Percentiles rank a stretch among this genome's conserved stretches.
phyloP scores from a whole-genome alignment of 345 rosid genomes.

The Hibiscus trionum region DNA sequence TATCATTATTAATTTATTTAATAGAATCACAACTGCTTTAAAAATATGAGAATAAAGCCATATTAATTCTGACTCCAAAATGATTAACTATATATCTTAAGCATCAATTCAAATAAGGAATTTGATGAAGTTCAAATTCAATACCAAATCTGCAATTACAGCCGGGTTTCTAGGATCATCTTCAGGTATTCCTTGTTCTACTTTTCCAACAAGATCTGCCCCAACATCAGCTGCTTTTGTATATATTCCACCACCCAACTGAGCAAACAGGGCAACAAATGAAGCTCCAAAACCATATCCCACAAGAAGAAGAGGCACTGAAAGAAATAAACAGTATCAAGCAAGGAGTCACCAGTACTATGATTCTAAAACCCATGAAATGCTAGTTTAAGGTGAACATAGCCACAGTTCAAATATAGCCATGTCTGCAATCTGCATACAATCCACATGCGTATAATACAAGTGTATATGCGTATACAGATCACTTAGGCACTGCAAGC shows the following conservation, averaged over 20 bases:
- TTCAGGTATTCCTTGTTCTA: slow-evolving; percentile 99
- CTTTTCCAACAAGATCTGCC: slow-evolving; percentile 99
- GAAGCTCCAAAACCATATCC: slow-evolving; percentile 6
- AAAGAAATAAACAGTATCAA: slow-evolving; percentile 18
- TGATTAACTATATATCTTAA: not conserved
- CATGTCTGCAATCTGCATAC: not conserved
- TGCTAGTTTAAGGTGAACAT: not conserved
- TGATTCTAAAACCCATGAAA: not conserved
- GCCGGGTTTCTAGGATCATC: slow-evolving; percentile 99
- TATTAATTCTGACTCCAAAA: not conserved
- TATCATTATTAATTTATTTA: not conserved
- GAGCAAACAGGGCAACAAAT: slow-evolving; percentile 61
- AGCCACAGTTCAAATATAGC: slow-evolving; percentile 11
- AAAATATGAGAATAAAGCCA: not conserved
- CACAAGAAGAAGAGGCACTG: slow-evolving; percentile 97
- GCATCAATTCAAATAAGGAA: not conserved
- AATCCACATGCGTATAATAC: not conserved
- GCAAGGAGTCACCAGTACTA: slow-evolving; percentile 8
- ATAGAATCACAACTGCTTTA: not conserved
- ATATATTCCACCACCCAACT: slow-evolving; percentile 98
- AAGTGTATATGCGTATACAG: not conserved
- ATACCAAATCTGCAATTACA: slow-evolving; percentile 96
- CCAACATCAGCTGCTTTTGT: slow-evolving; percentile 99
- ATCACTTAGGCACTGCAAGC: slow-evolving; percentile 2
- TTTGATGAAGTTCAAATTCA: slow-evolving; percentile 2